Percentiles rank a stretch among this genome's conserved stretches.
phyloP scores from a whole-genome alignment of 805 yeast genomes.

The Yamadazyma insecticola region DNA sequence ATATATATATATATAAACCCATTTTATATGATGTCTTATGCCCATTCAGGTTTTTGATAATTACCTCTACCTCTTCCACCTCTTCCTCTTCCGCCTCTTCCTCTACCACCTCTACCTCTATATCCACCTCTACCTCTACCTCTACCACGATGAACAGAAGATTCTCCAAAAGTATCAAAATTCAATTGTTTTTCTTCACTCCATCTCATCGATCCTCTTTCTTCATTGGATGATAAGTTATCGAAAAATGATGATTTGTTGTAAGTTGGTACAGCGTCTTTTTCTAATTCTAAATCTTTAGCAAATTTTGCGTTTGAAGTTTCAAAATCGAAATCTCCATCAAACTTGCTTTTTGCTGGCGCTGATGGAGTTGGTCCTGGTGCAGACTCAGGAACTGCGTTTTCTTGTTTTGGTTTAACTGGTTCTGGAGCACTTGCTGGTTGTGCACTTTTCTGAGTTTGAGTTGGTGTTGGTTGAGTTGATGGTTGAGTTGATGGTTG shows the following conservation, averaged over 20 bases:
- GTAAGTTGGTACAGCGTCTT: conserved; percentile 42
- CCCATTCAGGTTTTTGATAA: conserved; percentile 28
- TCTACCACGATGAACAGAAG: conserved; percentile 44
- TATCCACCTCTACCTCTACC: conserved; percentile 39
- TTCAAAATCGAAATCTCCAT: conserved; percentile 70
- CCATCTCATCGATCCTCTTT: conserved; percentile 54
- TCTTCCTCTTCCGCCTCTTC: conserved; percentile 17
- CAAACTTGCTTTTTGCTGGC: conserved; percentile 2
- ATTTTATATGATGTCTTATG: too few relatives aligned
- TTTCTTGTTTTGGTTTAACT: background rate
- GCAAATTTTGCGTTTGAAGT: conserved; percentile 68
- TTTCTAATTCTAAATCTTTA: conserved; percentile 40
- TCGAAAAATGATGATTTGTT: conserved; percentile 90
- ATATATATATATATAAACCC: too few relatives aligned
- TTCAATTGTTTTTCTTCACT: conserved; percentile 68
- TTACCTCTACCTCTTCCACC: conserved; percentile 16
- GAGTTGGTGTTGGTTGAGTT: conserved; percentile 3
- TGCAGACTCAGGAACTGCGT: background rate
- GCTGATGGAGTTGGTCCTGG: background rate
- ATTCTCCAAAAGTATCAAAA: conserved; percentile 80
- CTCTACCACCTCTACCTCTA: conserved; percentile 16
- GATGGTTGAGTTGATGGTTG: conserved; percentile 7
- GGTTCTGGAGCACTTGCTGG: conserved; percentile 10
- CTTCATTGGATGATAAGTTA: conserved; percentile 62
- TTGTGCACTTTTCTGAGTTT: conserved; percentile 2